A percentile compares a stretch with the other conserved stretches of the same genome.
Evolutionary conservation across 805 yeast genomes (phyloP).

Genomic region (Monosporozyma servazzii): DNA sequence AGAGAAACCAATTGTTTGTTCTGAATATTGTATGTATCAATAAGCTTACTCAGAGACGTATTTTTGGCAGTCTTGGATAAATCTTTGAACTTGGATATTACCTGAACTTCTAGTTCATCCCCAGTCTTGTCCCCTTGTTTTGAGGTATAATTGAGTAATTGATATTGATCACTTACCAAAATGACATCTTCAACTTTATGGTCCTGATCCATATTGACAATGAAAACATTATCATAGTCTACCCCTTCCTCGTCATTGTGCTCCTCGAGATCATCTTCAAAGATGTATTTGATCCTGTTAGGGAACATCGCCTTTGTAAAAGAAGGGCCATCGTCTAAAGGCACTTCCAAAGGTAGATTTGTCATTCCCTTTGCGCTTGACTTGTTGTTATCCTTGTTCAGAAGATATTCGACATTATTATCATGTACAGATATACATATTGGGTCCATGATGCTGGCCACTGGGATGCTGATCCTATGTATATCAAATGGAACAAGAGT

Average conservation of each 20-base stretch:
- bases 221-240: conserved; percentile 21
- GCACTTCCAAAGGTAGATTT: neutral
- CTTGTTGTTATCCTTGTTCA: neutral
- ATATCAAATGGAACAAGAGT: neutral
- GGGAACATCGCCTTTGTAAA: conserved; percentile 15
- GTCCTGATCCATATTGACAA: conserved; percentile 16
- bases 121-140: neutral
- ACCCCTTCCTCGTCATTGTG: conserved; percentile 7
- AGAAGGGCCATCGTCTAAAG: neutral
- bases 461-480: neutral
- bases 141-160: conserved; percentile 14
- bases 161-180: conserved; percentile 23
- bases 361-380: neutral
- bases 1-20: conserved; percentile 20
- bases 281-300: conserved; percentile 24
- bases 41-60: conserved; percentile 16
- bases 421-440: conserved; percentile 17
- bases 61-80: conserved; percentile 8
- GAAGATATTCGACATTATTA: conserved; percentile 10
- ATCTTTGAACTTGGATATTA: conserved; percentile 22
- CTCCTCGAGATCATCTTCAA: conserved; percentile 23
- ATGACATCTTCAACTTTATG: conserved; percentile 15
- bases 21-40: conserved; percentile 19
- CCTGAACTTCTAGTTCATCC: conserved; percentile 11
- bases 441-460: conserved; percentile 4